Percentiles rank a stretch among this genome's conserved stretches.
These are phyloP conservation scores for Zhuliangozyma blackwelliae DNA, from an alignment of 1,139 yeast species.

Conservation along the genomic window DNA sequence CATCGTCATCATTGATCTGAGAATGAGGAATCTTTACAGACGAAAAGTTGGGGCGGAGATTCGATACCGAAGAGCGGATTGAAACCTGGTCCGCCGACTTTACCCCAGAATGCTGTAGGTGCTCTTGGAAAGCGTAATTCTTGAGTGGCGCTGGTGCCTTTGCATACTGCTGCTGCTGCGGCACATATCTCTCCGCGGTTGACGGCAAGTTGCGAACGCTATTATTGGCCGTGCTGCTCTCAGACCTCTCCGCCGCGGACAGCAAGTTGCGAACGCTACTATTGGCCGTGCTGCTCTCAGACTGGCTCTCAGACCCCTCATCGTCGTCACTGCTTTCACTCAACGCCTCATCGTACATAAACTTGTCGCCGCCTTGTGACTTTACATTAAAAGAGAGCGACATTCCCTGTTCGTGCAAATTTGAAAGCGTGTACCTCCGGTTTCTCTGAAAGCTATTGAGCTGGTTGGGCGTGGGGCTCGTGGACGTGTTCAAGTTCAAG, in stretches of 20 bases:
- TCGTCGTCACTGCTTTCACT: conserved; percentile 27
- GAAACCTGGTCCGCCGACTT: conserved; percentile 23
- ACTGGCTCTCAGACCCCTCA: conserved; percentile 10
- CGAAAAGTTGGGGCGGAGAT: conserved; percentile 64
- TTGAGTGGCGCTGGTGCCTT: no score
- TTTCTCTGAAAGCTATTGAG: conserved; percentile 22
- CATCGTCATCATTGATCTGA: conserved; percentile 61
- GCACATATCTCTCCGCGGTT: no score
- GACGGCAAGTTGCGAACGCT: no score
- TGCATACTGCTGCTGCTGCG: no score
- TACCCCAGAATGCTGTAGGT: conserved; percentile 2
- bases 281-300: no score
- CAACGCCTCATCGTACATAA: conserved; percentile 21
- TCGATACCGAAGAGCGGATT: conserved; percentile 29
- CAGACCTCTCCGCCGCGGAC: no score
- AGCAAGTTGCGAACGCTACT: no score
- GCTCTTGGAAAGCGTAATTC: conserved; percentile 3
- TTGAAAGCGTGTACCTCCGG: conserved; percentile 49
- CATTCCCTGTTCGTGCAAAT: conserved; percentile 67
- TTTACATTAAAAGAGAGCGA: conserved; percentile 65
- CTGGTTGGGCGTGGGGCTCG: conserved; percentile 12
- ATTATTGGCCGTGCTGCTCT: no score
- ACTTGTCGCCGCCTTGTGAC: conserved; percentile 36
- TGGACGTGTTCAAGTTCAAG: conserved; percentile 20
- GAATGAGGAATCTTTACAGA: conserved; percentile 78